Percentiles rank a stretch among this genome's conserved stretches.
These are phyloP conservation scores for Carex sylvatica DNA, from an alignment of 202 grass and related monocot genomes.

Conservation along the genomic window DNA sequence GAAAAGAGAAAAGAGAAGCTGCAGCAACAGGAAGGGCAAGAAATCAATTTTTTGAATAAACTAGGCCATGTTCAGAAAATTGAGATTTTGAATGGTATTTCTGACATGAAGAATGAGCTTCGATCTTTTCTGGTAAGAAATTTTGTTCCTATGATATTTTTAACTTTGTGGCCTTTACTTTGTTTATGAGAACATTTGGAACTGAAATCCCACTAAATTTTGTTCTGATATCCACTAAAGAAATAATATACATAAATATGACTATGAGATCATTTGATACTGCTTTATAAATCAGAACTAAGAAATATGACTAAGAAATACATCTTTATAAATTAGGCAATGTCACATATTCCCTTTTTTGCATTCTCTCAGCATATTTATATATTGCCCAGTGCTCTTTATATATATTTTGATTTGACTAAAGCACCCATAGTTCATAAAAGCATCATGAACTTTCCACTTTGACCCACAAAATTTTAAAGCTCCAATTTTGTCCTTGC, in stretches of 20 bases:
- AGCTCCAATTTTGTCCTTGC: not conserved
- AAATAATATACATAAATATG: not conserved
- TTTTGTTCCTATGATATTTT: conserved; percentile 22
- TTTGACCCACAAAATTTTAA: not conserved
- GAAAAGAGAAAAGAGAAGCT: conserved; percentile 86
- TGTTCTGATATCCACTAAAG: not conserved
- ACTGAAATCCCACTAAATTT: not conserved
- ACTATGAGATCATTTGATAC: too few species aligned
- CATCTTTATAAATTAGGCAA: not conserved
- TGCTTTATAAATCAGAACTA: too few species aligned
- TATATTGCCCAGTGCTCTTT: not conserved
- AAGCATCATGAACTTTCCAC: not conserved
- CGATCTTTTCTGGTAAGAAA: conserved; percentile 79
- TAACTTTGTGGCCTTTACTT: not conserved
- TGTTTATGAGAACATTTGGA: conserved; percentile 11
- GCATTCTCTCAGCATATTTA: not conserved
- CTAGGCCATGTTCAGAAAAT: conserved; percentile 94
- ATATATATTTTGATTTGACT: not conserved
- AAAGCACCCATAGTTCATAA: not conserved
- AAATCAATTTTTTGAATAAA: conserved; percentile 76
- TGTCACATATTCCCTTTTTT: not conserved
- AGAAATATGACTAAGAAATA: too few species aligned
- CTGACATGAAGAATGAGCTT: conserved; percentile 88
- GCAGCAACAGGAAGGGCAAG: conserved; percentile 85
- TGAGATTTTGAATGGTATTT: conserved; percentile 82